A percentile compares a stretch with the other conserved stretches of the same genome.
Evolutionary conservation across 441 rosid species (phyloP).

Genomic region (Arabidopsis hybrid): DNA sequence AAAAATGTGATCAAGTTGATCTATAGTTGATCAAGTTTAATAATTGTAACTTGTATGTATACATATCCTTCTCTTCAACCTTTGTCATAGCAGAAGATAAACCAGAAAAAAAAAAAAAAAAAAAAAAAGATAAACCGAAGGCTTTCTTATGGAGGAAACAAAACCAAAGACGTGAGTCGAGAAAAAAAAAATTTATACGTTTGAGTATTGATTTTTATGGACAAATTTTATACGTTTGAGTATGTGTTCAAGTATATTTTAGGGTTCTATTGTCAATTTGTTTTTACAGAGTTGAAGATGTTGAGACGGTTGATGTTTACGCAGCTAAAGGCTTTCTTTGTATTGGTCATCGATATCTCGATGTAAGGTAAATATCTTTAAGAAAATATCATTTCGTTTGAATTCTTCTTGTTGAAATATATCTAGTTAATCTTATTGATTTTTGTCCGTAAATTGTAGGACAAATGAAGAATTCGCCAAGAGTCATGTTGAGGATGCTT

Average conservation of each 20-base stretch:
- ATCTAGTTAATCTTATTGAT: neutral
- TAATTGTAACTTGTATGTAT: neutral
- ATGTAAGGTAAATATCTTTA: constrained; percentile 54
- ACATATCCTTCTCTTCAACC: constrained; percentile 5
- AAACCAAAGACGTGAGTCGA: constrained; percentile 37
- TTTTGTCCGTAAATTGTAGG: constrained; percentile 24
- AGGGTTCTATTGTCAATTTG: neutral
- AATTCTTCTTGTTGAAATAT: neutral
- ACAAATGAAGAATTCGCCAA: constrained; percentile 54
- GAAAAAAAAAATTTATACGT: neutral
- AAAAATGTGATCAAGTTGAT: neutral
- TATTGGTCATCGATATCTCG: constrained; percentile 48
- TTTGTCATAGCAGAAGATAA: constrained; percentile 22
- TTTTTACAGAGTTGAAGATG: constrained; percentile 45
- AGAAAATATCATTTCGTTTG: neutral
- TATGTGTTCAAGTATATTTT: neutral
- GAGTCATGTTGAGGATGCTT: constrained; percentile 51
- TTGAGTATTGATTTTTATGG: neutral
- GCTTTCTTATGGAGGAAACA: constrained; percentile 39
- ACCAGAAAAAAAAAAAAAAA: too few relatives aligned
- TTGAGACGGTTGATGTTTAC: constrained; percentile 47
- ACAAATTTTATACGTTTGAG: too few relatives aligned
- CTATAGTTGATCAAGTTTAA: constrained; percentile 8
- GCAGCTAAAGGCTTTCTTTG: constrained; percentile 56
- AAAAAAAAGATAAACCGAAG: constrained; percentile 5